These are phyloP conservation scores for Phalaenopsis equestris DNA, from an alignment of 106 monocot genomes.

Conservation along the genomic window DNA sequence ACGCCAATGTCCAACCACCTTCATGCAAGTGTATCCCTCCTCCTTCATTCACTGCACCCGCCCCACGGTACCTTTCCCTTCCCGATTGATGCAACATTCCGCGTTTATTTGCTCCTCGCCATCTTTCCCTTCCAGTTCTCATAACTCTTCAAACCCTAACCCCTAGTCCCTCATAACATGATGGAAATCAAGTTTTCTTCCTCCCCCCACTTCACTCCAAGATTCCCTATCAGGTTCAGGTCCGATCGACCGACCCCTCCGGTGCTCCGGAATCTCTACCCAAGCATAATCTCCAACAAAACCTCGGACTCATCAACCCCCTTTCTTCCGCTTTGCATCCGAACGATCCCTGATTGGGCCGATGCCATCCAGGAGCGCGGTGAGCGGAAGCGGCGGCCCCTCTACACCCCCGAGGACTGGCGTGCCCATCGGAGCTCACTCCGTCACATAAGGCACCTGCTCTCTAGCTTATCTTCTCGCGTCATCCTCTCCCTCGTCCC, in stretches of 20 bases:
- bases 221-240: neutral
- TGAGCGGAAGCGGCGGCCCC: slow-evolving; percentile 31
- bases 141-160: neutral
- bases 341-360: slow-evolving; percentile 56
- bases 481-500: slow-evolving; percentile 88
- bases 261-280: neutral
- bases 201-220: neutral
- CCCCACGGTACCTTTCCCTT: too few species aligned
- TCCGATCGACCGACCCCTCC: neutral
- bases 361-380: slow-evolving; percentile 70
- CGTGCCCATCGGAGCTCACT: slow-evolving; percentile 78
- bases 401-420: slow-evolving; percentile 70
- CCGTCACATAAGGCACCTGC: slow-evolving; percentile 81
- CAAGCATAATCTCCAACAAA: slow-evolving; percentile 6
- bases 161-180: neutral
- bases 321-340: slow-evolving; percentile 10
- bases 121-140: neutral
- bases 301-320: neutral
- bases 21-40: too few species aligned
- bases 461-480: slow-evolving; percentile 69
- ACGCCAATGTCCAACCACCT: too few species aligned
- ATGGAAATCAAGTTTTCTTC: slow-evolving; percentile 2
- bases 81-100: too few species aligned
- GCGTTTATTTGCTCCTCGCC: too few species aligned
- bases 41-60: too few species aligned